Evolutionary conservation across 257 asterid species (phyloP), one percentile per base, ranked within the genome.

Genomic region (Penstemon eatonii): DNA sequence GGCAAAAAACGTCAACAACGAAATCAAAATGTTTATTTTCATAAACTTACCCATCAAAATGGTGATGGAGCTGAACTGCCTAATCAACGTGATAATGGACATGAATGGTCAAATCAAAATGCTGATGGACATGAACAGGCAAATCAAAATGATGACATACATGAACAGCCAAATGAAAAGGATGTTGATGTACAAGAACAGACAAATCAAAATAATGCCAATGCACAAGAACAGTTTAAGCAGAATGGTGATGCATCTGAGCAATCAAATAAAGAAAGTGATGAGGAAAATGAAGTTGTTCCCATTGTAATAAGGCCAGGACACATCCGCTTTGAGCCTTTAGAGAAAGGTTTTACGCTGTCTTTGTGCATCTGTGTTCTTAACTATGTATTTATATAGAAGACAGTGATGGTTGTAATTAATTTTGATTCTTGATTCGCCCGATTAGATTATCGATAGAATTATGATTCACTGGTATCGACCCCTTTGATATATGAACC

Each of bases 291-390:
- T 60, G 87, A 87, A 79, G 79, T 86, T 82, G 86, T 89, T 83
- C 95, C 97, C 50, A 63, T 86, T 71, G 81, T 76, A 64, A 67
- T 87, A 70, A 91, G 95, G 85, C 99, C 98, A 19, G 98, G 99
- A 61, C 95, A 94, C 75, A 89, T 94, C 72, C 96, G 99, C 63
- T 94, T 91, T 82, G 97, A 87, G 82, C 85, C 92, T 50, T 67
- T 81, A 71, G 96, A 76, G 42, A 75, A 85, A 83, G 99, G 97
- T 94, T 44, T 7, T 61, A 53, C 65, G 63, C 71, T 64, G 49
- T 66, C 71, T 50, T 42, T 56, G 51, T 44, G 7, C 60, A 15
- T 58, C 33, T 10, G 63, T 60, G 53, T 62, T 57, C 33, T 25
- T 15, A 13, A 25, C 74, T 40, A 11, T 63, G 11, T 57, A 42